Percentiles rank a stretch among this genome's conserved stretches.
phyloP scores from a whole-genome alignment of 2,329 filamentous ascomycete species.

The Fusarium papillatum region DNA sequence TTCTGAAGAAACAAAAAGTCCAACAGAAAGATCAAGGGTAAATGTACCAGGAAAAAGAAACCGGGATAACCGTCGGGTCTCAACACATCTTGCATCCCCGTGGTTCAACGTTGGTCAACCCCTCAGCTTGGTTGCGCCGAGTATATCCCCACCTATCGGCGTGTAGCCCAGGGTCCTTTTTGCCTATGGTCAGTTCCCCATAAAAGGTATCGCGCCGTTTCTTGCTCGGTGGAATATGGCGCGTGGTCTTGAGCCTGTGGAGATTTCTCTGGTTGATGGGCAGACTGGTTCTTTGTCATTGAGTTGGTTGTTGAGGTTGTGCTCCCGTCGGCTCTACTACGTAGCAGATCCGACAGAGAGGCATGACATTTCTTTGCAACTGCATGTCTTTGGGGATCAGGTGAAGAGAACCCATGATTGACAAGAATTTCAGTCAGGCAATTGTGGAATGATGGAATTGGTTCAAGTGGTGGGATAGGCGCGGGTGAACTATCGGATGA shows the following conservation, averaged over 20 bases:
- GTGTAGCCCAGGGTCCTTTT: slow-evolving; percentile 23
- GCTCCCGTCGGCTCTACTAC: no score
- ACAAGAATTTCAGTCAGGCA: neutral
- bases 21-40: neutral
- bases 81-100: slow-evolving; percentile 14
- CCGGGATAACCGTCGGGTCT: neutral
- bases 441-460: neutral
- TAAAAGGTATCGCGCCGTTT: slow-evolving; percentile 20
- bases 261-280: slow-evolving; percentile 9
- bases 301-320: neutral
- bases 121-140: slow-evolving; percentile 21
- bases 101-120: slow-evolving; percentile 10
- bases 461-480: neutral
- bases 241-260: slow-evolving; percentile 26
- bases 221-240: slow-evolving; percentile 28
- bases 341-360: neutral
- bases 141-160: slow-evolving; percentile 46
- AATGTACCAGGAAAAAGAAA: neutral
- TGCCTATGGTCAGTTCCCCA: slow-evolving; percentile 19
- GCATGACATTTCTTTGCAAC: neutral
- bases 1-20: neutral
- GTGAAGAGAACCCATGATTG: slow-evolving; percentile 11
- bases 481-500: neutral
- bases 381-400: neutral
- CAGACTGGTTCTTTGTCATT: slow-evolving; percentile 16